Base-by-base conservation (phyloP, 1,139 yeast genomes). In the Debaryomycetaceae sp. region DNA sequence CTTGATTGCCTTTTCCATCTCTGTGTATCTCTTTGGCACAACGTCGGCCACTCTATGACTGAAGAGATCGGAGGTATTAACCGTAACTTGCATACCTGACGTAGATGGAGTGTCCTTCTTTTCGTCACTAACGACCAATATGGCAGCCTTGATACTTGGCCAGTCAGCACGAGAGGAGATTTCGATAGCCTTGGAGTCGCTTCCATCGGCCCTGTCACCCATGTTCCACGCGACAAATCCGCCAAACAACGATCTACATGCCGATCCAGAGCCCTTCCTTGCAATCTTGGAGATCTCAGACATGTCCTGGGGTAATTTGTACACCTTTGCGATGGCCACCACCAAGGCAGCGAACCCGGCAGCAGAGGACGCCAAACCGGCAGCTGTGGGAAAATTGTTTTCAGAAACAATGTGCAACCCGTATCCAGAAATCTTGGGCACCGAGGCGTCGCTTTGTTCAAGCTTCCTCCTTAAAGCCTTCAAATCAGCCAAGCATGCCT, bases 161-260 rank as follows among this genome's bases (percentile, higher is more conserved):
- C 99, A 93, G 66, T 89, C 96, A 36, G 74, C 75, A 54, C 76
- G 64, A 6, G 95, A 85, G 5, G 97, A 96, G 40, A 93, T 80
- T 68, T 89, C 90, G 31, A 89, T 95, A 1, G 99, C 99, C 59
- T 83, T 83, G 20, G 97, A 90, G 66, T 93, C 99, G 41, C 79
- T 74, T 6, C 99, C 99, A 58, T 89, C 84, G 0, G 54, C 69
- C 47, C 61, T 52, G 2, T 57, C 53, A 44, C 99, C 99, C 97
- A 90, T 91, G 66, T 93, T 97, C 99, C 99, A 93, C 5, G 98
- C 98, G 13, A 93, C 99, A 62, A 83, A 93, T 6, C 99, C 99
- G 40, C 99, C 99, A 66, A 88, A 89, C 48, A 93, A 74, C 9
- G 98, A 93, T 65, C 99, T 80, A 67, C 99, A 93, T 7, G 99